Percentiles rank a stretch among this genome's conserved stretches.
phyloP scores from a whole-genome alignment of 2,329 filamentous ascomycete species.

The Cordyceps farinosa region DNA sequence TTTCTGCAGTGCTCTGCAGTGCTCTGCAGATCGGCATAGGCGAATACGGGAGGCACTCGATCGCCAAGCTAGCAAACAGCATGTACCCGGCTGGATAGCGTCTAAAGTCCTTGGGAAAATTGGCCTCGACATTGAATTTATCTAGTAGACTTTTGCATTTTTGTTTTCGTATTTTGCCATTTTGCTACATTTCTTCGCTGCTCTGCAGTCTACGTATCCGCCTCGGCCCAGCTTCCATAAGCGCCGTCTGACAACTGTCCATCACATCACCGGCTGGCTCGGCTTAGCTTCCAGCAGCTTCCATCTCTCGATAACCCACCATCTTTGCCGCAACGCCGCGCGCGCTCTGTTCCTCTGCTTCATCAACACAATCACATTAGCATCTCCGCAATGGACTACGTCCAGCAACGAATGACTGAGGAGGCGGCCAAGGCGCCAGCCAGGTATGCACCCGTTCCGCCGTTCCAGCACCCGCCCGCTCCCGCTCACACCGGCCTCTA shows the following conservation, averaged over 20 bases:
- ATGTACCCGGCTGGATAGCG: no score
- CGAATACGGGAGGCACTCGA: no score
- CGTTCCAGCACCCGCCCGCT: not conserved
- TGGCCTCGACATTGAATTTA: no score
- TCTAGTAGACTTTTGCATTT: no score
- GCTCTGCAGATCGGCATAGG: no score
- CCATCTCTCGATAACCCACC: not conserved
- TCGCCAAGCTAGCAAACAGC: no score
- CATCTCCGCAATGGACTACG: constrained; percentile 48
- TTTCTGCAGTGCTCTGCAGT: not conserved
- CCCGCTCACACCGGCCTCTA: constrained; percentile 22
- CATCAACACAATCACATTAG: not conserved
- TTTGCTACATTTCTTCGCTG: no score
- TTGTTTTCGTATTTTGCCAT: no score
- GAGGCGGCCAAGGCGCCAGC: constrained; percentile 46
- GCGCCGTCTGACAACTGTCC: not conserved
- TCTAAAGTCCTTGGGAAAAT: no score
- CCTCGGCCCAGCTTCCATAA: not conserved
- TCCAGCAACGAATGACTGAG: constrained; percentile 53
- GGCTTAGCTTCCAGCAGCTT: constrained; percentile 7
- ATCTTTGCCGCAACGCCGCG: not conserved
- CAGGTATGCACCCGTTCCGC: constrained; percentile 28
- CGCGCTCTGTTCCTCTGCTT: not conserved
- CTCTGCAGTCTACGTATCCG: no score
- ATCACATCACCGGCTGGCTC: constrained; percentile 3